phyloP scores from a whole-genome alignment of 495 filamentous ascomycete species.

The Pyrenula aspistea region DNA sequence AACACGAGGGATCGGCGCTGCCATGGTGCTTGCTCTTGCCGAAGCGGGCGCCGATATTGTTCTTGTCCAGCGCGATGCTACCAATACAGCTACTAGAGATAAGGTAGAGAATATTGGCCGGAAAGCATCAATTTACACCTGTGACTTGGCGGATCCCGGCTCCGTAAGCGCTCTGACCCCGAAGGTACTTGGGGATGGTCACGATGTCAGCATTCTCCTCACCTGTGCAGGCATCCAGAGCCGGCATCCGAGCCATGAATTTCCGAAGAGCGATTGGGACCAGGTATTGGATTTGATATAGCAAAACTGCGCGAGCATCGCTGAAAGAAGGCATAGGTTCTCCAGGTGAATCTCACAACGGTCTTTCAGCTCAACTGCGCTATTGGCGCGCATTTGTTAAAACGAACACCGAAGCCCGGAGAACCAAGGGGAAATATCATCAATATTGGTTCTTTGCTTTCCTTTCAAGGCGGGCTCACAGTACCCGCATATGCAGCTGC shows the following conservation, averaged over 20 bases:
- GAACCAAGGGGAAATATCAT: slow-evolving; percentile 65
- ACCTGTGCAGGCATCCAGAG: slow-evolving; percentile 83
- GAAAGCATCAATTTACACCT: slow-evolving; percentile 53
- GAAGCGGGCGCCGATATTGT: slow-evolving; percentile 78
- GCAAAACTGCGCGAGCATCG: too few species aligned
- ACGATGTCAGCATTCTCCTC: slow-evolving; percentile 56
- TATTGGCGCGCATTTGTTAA: slow-evolving; percentile 73
- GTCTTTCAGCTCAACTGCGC: slow-evolving; percentile 79
- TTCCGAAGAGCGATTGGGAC: slow-evolving; percentile 75
- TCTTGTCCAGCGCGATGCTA: slow-evolving; percentile 50
- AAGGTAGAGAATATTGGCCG: slow-evolving; percentile 54
- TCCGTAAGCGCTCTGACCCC: slow-evolving; percentile 52
- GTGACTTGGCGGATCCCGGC: slow-evolving; percentile 53
- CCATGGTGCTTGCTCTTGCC: slow-evolving; percentile 69
- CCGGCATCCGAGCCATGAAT: slow-evolving; percentile 62
- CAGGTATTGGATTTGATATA: too few species aligned
- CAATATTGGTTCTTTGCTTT: slow-evolving; percentile 74
- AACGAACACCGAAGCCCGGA: slow-evolving; percentile 34
- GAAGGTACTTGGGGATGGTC: slow-evolving; percentile 42
- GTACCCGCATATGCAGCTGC: slow-evolving; percentile 85
- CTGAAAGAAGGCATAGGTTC: slow-evolving; percentile 40
- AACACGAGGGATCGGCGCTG: slow-evolving; percentile 76
- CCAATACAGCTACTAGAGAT: slow-evolving; percentile 48
- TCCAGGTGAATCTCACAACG: slow-evolving; percentile 73
- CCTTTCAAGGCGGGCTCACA: slow-evolving; percentile 84